Base-by-base conservation (phyloP, 768 basidiomycete species). In the Suillus subaureus region DNA sequence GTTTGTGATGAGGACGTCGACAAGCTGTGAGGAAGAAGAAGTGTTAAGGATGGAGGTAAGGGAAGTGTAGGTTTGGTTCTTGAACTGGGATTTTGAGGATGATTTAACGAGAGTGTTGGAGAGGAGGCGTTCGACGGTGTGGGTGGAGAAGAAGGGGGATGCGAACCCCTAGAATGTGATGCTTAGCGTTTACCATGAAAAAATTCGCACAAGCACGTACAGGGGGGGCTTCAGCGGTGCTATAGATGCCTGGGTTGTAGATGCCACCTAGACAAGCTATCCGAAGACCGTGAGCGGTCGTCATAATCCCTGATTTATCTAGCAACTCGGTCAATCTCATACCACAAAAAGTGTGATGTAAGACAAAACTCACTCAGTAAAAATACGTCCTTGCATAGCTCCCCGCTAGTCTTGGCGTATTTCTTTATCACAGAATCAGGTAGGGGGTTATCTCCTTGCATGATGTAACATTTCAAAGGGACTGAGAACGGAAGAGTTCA, bases 391-490 rank as follows among this genome's bases (percentile, higher is more conserved):
- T 86, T 84, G 73, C 88, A 89, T 31, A 99, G 72, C 72, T 96
- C 89, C 45, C 93, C 94, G 2, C 89, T 88, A 2, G 89, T 90
- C 74, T 86, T 84, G 23, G 87, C 83, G 72, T 93, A 90, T 74
- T 88, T 90, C 68, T 90, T 87, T 65, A 93, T 85, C 21, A 97
- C 88, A 33, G 79, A 74, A 54, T 84, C 80, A 6, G 96, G 94
- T 16, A 98, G 76, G 2, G 90, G 87, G 68, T 88, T 79, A 62
- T 88, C 86, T 21, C 96, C 96, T 74, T 95, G 89, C 86, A 95
- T 96, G 65, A 97, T 88, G 79, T 97, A 98, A 70, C 94, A 96
- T 72, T 93, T 91, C 21, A 97, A 79, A 13, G 96, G 93, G 35
- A 89, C 94, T 97, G 69, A 64, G 63, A 62, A n/a, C 55, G 21